These are phyloP conservation scores for Cercospora citrullina DNA, from an alignment of 2,329 filamentous ascomycete species.

Conservation along the genomic window DNA sequence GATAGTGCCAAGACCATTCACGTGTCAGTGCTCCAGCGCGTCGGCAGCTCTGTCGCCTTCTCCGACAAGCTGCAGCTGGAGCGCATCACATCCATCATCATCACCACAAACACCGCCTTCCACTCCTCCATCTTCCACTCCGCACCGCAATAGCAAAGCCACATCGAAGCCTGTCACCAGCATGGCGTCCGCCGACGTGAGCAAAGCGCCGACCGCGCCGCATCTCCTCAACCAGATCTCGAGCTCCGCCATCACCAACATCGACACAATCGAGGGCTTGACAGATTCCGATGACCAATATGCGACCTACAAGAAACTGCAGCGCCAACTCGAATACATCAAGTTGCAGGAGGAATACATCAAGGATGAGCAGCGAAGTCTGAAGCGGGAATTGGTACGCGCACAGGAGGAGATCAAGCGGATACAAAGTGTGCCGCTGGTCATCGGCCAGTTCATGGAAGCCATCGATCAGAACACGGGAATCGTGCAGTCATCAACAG, in stretches of 20 bases:
- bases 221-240: conserved; percentile 74
- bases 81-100: background rate
- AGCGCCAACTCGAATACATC: conserved; percentile 94
- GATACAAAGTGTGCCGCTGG: conserved; percentile 95
- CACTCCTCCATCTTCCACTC: background rate
- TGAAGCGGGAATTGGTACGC: conserved; percentile 95
- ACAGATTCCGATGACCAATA: conserved; percentile 89
- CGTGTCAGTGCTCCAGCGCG: background rate
- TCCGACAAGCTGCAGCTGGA: background rate
- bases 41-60: background rate
- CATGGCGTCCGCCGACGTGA: conserved; percentile 87
- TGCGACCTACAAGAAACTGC: conserved; percentile 90
- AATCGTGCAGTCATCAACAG: conserved; percentile 97
- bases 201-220: conserved; percentile 74
- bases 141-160: background rate
- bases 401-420: conserved; percentile 99
- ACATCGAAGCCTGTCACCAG: conserved; percentile 8
- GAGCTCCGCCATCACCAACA: conserved; percentile 77
- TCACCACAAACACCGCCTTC: background rate
- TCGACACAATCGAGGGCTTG: conserved; percentile 85
- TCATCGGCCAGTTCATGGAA: conserved; percentile 99
- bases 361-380: conserved; percentile 98
- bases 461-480: conserved; percentile 99
- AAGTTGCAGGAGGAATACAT: conserved; percentile 99
- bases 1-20: background rate